Evolutionary conservation across 441 rosid genomes (phyloP).

Genomic region (Populus tomentosa): DNA sequence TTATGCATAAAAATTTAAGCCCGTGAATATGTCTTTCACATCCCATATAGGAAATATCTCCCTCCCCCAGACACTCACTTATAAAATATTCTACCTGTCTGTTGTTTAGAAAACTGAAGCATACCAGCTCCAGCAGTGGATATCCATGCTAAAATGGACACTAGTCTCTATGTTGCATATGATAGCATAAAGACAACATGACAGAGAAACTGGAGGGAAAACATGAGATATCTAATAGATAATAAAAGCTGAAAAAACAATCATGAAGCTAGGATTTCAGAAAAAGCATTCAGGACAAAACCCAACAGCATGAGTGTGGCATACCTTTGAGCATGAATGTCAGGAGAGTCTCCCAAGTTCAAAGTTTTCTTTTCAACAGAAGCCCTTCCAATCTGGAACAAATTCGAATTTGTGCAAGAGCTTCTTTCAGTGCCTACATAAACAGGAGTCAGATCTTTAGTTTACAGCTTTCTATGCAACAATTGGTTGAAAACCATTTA

Average conservation of each 20-base stretch:
- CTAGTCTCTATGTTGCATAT: conserved; percentile 1
- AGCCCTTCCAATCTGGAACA: conserved; percentile 84
- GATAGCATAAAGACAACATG: conserved; percentile 11
- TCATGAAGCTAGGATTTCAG: conserved; percentile 1
- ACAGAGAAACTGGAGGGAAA: conserved; percentile 2
- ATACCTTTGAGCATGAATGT: conserved; percentile 92
- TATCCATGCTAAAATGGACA: conserved; percentile 1
- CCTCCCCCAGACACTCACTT: neutral
- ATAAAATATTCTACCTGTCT: neutral
- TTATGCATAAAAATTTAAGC: neutral
- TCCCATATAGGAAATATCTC: neutral
- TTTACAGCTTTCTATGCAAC: conserved; percentile 1
- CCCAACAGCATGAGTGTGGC: conserved; percentile 4
- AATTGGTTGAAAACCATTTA: neutral
- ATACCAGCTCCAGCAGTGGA: neutral
- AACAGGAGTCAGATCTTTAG: conserved; percentile 14
- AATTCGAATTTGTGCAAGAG: conserved; percentile 66
- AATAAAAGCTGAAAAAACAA: conserved; percentile 18
- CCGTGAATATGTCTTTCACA: neutral
- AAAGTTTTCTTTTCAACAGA: conserved; percentile 58
- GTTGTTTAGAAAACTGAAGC: neutral
- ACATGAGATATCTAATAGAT: conserved; percentile 1
- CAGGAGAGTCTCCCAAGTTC: conserved; percentile 77
- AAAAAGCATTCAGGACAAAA: conserved; percentile 7
- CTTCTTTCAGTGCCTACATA: conserved; percentile 72